Evolutionary conservation across 129 eudicot species (phyloP).

Genomic region (Tagetes erecta): DNA sequence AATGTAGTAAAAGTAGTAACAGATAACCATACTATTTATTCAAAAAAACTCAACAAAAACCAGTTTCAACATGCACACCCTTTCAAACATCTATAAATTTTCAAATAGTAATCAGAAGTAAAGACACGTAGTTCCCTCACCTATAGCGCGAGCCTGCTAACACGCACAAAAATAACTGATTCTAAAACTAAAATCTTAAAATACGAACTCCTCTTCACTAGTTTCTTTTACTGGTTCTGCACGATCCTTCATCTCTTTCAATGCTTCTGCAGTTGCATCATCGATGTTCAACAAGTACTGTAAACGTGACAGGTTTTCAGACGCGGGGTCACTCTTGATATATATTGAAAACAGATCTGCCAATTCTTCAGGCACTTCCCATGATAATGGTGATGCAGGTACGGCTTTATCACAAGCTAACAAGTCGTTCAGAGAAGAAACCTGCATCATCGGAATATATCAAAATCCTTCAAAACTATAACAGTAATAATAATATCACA

Average conservation of each 20-base stretch:
- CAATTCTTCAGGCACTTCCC: constrained; percentile 85
- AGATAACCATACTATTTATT: constrained; percentile 11
- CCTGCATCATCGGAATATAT: constrained; percentile 40
- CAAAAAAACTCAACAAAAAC: constrained; percentile 19
- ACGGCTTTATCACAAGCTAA: constrained; percentile 98
- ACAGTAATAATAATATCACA: background rate
- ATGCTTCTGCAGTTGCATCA: constrained; percentile 74
- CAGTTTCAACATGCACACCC: constrained; percentile 24
- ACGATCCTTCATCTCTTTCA: constrained; percentile 55
- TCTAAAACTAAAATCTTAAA: constrained; percentile 30
- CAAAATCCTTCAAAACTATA: background rate
- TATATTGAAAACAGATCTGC: constrained; percentile 64
- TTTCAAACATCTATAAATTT: constrained; percentile 3
- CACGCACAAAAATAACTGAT: constrained; percentile 6
- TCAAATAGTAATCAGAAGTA: constrained; percentile 13
- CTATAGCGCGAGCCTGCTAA: constrained; percentile 19
- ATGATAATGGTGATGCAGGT: constrained; percentile 71
- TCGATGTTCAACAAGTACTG: constrained; percentile 71
- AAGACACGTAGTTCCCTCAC: constrained; percentile 14
- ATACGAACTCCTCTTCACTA: constrained; percentile 76
- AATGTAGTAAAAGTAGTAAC: background rate
- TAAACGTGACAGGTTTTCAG: constrained; percentile 68
- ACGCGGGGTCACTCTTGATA: constrained; percentile 54
- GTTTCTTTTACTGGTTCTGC: constrained; percentile 40
- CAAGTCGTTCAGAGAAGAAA: constrained; percentile 78